Evolutionary conservation across 192 early-diverging fungal species (phyloP), one percentile per base, ranked within the genome.

Genomic region (Thamnidium elegans): DNA sequence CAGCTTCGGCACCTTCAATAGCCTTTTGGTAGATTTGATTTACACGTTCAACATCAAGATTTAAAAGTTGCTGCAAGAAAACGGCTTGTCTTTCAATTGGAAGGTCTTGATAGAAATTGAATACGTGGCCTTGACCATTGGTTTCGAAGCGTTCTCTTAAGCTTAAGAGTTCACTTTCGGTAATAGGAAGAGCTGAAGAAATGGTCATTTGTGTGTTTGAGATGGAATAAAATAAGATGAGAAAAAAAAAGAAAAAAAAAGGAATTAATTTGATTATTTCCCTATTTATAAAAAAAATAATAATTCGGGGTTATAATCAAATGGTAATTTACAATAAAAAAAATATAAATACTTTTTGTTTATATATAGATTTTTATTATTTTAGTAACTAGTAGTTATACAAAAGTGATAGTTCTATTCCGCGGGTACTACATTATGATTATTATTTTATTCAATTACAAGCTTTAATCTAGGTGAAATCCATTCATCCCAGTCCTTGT

Each of bases 51-150:
- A 93, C 82, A 71, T 99, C 91, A 31, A 98, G 82, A 31, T 59
- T 55, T 20, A 68, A 52, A 32, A 97, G 83, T 78, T 94, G 90
- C 32, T 72, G 58, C 63, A 89, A 75, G 14, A 97, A 74, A 14
- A 34, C 58, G 1, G 70, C 70, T 20, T 91, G 81, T 44, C 89
- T 80, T 23, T 72, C 76, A 36, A 80, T 60, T 30, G 72, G 55
- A 17, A 98, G 86, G 31, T 80, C 72, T 46, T 92, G 85, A 64
- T 85, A 94, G 80, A 86, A 92, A 43, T 79, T 80, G 73, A 98
- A 90, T 34, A 97, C 86, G 67, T 98, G 96, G 34, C 76, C 89
- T 81, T 98, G 96, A 4, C 86, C 88, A 52, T 90, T 90, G 6
- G 65, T 83, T 19, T 78, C 72, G 75, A 86, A 95, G 50, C 77